phyloP scores from a whole-genome alignment of 441 rosid species.

The Adansonia rubrostipa region DNA sequence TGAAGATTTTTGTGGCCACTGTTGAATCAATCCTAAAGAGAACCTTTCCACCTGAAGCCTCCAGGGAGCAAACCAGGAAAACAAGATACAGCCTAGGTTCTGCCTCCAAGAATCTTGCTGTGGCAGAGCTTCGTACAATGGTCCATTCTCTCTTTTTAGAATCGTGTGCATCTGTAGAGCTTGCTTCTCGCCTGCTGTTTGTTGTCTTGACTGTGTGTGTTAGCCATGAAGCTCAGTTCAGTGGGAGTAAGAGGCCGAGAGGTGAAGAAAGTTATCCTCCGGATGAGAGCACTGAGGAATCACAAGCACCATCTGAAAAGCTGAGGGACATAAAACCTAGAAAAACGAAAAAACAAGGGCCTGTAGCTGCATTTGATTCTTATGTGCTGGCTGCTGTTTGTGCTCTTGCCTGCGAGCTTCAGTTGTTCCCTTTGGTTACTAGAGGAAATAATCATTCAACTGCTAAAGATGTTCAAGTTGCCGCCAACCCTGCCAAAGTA shows the following conservation, averaged over 20 bases:
- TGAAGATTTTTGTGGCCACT: conserved; percentile 97
- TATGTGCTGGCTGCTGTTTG: conserved; percentile 98
- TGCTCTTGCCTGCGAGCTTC: conserved; percentile 98
- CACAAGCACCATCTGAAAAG: conserved; percentile 42
- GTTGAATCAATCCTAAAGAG: conserved; percentile 91
- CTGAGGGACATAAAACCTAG: conserved; percentile 48
- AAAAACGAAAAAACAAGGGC: conserved; percentile 82
- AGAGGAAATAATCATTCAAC: conserved; percentile 57
- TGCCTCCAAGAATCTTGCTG: conserved; percentile 88
- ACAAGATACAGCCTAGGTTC: conserved; percentile 63
- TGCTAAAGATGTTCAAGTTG: conserved; percentile 40
- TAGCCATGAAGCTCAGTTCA: conserved; percentile 95
- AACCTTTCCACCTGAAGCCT: conserved; percentile 78
- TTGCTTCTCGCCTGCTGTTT: conserved; percentile 93
- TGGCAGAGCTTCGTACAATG: conserved; percentile 99
- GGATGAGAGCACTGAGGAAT: conserved; percentile 50
- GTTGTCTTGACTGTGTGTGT: conserved; percentile 97
- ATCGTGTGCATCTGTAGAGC: conserved; percentile 90
- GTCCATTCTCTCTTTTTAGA: conserved; percentile 95
- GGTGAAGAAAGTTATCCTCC: conserved; percentile 52
- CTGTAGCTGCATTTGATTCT: conserved; percentile 97
- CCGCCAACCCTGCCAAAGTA: conserved; percentile 55
- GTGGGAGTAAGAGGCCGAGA: conserved; percentile 75
- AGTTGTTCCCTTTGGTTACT: conserved; percentile 78
- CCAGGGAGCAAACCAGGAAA: conserved; percentile 60